Conservation (phyloP, 306 rosid genomes). For the Elaeagnus macrophylla region DNA sequence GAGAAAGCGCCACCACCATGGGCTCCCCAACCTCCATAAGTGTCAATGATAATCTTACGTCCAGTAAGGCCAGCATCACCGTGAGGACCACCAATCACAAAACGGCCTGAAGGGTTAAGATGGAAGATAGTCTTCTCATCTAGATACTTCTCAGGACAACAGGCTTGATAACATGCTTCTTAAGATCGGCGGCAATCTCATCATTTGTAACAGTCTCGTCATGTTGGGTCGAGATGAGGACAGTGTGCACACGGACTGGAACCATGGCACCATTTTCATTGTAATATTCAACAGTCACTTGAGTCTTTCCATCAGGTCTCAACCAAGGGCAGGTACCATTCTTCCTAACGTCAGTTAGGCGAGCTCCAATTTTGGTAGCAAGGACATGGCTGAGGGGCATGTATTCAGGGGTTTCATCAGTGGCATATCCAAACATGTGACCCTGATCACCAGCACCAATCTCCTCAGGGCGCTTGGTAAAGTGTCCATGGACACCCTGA, state of each 20-base stretch:
- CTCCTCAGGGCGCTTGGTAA: slow-evolving; percentile 98
- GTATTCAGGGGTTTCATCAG: slow-evolving; percentile 90
- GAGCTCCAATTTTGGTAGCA: slow-evolving; percentile 90
- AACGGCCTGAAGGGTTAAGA: slow-evolving; percentile 98
- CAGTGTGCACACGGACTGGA: slow-evolving; percentile 95
- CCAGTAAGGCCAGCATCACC: slow-evolving; percentile 99
- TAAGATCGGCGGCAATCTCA: slow-evolving; percentile 92
- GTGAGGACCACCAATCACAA: slow-evolving; percentile 97
- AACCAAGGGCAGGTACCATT: slow-evolving; percentile 87
- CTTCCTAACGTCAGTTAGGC: slow-evolving; percentile 95
- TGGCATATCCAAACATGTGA: slow-evolving; percentile 99
- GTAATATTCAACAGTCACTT: slow-evolving; percentile 86
- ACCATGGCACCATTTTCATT: slow-evolving; percentile 93
- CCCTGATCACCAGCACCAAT: slow-evolving; percentile 99
- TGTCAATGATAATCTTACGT: slow-evolving; percentile 92
- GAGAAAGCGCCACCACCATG: slow-evolving; percentile 99
- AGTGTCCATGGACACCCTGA: slow-evolving; percentile 99
- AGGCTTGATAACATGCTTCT: slow-evolving; percentile 94
- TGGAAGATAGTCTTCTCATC: slow-evolving; percentile 98
- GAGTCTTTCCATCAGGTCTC: slow-evolving; percentile 99
- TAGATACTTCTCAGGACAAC: slow-evolving; percentile 88
- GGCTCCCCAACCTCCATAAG: slow-evolving; percentile 99
- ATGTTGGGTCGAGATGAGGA: slow-evolving; percentile 96
- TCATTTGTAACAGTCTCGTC: slow-evolving; percentile 94
- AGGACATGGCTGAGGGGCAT: slow-evolving; percentile 98